A percentile compares a stretch with the other conserved stretches of the same genome.
Conservation (phyloP, 805 yeast species). For the Hermanozyma aechmeae region DNA sequence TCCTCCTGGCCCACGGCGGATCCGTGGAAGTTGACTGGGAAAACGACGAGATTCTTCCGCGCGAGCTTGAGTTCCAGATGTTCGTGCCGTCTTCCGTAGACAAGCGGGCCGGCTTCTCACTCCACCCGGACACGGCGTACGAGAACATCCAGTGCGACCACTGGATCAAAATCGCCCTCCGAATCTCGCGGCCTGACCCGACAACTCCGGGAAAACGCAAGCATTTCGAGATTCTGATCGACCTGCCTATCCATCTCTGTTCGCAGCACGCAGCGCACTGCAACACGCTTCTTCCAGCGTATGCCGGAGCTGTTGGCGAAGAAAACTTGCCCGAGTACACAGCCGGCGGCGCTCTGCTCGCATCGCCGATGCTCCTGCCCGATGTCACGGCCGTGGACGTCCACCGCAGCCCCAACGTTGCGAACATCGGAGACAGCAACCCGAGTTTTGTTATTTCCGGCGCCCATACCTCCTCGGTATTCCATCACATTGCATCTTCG, state of each 20-base stretch:
- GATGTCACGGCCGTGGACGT: conserved; percentile 39
- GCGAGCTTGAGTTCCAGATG: conserved; percentile 81
- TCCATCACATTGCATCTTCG: conserved; percentile 19
- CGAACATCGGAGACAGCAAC: background rate
- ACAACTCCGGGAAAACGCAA: conserved; percentile 53
- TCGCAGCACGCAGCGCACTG: conserved; percentile 74
- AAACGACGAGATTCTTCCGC: conserved; percentile 53
- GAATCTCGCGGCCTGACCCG: conserved; percentile 64
- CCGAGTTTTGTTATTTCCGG: background rate
- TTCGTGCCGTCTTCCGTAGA: conserved; percentile 66
- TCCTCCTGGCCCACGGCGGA: conserved; percentile 34
- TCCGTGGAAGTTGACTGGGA: conserved; percentile 23
- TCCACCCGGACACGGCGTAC: conserved; percentile 83
- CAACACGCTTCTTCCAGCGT: conserved; percentile 69
- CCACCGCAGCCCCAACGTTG: conserved; percentile 1
- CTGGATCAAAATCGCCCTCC: conserved; percentile 85
- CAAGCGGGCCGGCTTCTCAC: conserved; percentile 33
- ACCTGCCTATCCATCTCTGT: conserved; percentile 83
- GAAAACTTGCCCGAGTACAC: conserved; percentile 17
- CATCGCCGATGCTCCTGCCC: conserved; percentile 39
- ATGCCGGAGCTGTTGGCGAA: conserved; percentile 25
- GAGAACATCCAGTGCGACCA: conserved; percentile 81
- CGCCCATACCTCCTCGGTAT: conserved; percentile 5
- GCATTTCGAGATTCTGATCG: conserved; percentile 90
- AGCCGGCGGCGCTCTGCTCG: conserved; percentile 33